Base-by-base conservation (phyloP, 1,139 yeast species). In the Hyphopichia burtonii region DNA sequence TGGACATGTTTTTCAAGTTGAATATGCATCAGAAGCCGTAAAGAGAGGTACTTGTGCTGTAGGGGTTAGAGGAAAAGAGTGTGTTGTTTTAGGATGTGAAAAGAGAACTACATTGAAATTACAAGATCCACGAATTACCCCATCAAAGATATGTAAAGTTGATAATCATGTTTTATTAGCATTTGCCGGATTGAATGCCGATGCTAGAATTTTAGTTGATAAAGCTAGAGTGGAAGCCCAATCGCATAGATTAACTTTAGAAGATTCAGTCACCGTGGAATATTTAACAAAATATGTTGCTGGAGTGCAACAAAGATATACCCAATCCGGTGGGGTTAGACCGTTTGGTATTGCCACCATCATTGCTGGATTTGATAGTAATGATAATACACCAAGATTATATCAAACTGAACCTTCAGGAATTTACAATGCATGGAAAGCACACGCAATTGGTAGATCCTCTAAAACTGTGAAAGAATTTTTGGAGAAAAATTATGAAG, bases 1-100 rank as follows among this genome's bases (percentile, higher is more conserved):
- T 71, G 99, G 99, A 51, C 97, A 93, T 65, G 96, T 91, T 63
- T 93, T 93, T 74, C 98, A 93, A 77, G 99, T 94, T 37, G 99
- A 93, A 68, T 93, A 93, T 59, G 99, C 99, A 23, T 78, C 87
- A 34, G 99, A 93, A 66, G 99, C 99, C 1, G 99, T 93, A 41
- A 93, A 93, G 64, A 80, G 98, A 68, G 99, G 99, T 48, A 93
- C 99, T 2, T 89, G 96, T 61, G 96, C 98, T 4, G 96, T 93
- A 34, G 99, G 98, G 36, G 93, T 93, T 47, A 91, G 91, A 61
- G 99, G 99, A 42, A 77, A 79, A 53, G 85, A 83, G 48, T 80
- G 84, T 46, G 98, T 93, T 14, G 96, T 93, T 14, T 76, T 93
- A 40, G 99, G 97, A 27, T 93, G 98, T 69, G 99, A 93, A 66